Percentiles rank a stretch among this genome's conserved stretches.
These are phyloP conservation scores for Trichoderma gracile DNA, from an alignment of 2,329 filamentous ascomycete genomes.

Conservation along the genomic window DNA sequence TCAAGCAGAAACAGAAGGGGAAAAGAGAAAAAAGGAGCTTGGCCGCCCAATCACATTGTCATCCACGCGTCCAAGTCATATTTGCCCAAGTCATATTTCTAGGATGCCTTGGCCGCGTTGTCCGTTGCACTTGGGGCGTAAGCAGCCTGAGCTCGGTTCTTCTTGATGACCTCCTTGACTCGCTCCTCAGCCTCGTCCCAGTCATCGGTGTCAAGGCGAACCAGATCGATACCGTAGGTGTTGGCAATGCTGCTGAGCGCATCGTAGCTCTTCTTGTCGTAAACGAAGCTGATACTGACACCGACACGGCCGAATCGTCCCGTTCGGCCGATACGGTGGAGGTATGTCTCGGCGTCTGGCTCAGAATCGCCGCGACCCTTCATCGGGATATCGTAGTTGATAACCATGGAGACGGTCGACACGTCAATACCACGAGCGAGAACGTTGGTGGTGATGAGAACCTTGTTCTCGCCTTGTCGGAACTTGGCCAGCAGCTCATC, in stretches of 20 bases:
- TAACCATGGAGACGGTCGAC: constrained; percentile 92
- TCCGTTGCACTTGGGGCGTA: constrained; percentile 52
- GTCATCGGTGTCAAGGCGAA: constrained; percentile 78
- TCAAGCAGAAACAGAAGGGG: constrained; percentile 13
- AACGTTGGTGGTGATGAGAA: constrained; percentile 97
- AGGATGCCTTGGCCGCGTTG: constrained; percentile 35
- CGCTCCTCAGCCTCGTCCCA: constrained; percentile 87
- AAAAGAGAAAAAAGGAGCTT: not conserved
- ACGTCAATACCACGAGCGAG: constrained; percentile 92
- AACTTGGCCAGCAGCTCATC: constrained; percentile 85
- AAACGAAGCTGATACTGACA: constrained; percentile 92
- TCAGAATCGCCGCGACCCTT: constrained; percentile 74
- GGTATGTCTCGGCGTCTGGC: constrained; percentile 91
- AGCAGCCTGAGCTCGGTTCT: constrained; percentile 58
- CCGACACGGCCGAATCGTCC: constrained; percentile 96
- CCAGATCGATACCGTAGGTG: constrained; percentile 78
- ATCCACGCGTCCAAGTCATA: constrained; percentile 27
- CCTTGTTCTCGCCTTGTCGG: constrained; percentile 83
- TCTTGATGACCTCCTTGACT: constrained; percentile 80
- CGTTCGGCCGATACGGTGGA: constrained; percentile 96
- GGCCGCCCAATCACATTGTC: constrained; percentile 22
- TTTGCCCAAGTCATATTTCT: constrained; percentile 33
- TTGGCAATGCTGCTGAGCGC: constrained; percentile 77
- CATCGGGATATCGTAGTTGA: constrained; percentile 91
- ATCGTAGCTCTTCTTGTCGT: constrained; percentile 77